Evolutionary conservation across 1,284 basidiomycete genomes (phyloP), one percentile per base, ranked within the genome.

Genomic region (Malassezia yamatoensis): DNA sequence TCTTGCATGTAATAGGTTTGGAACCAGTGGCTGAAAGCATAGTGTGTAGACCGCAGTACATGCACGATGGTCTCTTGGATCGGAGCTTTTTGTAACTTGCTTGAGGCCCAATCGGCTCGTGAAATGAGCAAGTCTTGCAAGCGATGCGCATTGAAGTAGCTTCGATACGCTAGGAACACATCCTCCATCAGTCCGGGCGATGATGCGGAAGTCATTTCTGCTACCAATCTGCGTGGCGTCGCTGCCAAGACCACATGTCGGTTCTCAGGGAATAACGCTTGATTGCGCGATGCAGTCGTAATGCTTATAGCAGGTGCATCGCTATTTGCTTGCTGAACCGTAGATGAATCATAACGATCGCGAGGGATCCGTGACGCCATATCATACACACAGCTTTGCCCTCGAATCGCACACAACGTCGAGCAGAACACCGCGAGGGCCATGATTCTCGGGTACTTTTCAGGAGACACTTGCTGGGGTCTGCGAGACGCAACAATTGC

Each of bases 51-150:
- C 20, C 34, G 10, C 12, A 58, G 32, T 29, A 58, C 55, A 13
- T 38, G 32, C 39, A 33, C 33, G 8, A 51, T 51, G 10, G 21
- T 36, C 32, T 24, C 18, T 13, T 20, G 16, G n/a, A 15, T 29
- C 16, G 8, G 21, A 7, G 50, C 18, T 11, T 33, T 33, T 18
- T n/a, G 37, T 6, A 58, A 38, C 24, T 49, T 49, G 29, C 15
- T 21, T 38, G 47, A 47, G 36, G 55, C 50, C 55, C 55, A 58
- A 21, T 53, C 55, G n/a, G 47, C 42, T 35, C 55, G 55, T 35
- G 20, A 40, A 9, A 46, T 15, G 12, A 58, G 51, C 45, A 58
- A 47, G 8, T 53, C 55, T 6, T 53, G 41, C 24, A 58, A 42
- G 10, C 45, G 55, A 15, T 10, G 18, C 10, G 55, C 55, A 12